Percentiles rank a stretch among this genome's conserved stretches.
Evolutionary conservation across 768 basidiomycete species (phyloP).

Genomic region (Lentinula sp.): DNA sequence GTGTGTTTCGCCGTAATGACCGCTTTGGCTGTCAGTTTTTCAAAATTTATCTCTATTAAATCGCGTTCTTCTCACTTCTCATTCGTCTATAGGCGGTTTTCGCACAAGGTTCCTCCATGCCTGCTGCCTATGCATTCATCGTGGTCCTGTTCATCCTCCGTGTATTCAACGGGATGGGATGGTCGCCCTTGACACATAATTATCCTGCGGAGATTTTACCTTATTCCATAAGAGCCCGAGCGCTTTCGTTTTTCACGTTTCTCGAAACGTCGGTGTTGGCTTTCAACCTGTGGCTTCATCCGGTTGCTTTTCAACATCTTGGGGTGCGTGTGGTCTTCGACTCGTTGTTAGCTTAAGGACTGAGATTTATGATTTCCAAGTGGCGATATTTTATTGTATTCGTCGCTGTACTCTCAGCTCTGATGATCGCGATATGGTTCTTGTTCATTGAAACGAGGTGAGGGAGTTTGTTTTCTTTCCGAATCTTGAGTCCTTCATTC

Average conservation of each 20-base stretch:
- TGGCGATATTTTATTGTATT: constrained; percentile 1
- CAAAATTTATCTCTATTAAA: background rate
- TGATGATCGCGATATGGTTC: background rate
- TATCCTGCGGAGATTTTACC: constrained; percentile 1
- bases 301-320: background rate
- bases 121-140: background rate
- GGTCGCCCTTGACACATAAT: constrained; percentile 1
- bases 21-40: background rate
- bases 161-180: constrained; percentile 1
- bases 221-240: background rate
- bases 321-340: background rate
- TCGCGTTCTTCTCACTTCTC: background rate
- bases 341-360: background rate
- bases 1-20: constrained; percentile 1
- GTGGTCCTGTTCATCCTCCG: constrained; percentile 1
- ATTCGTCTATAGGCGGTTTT: background rate
- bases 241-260: constrained; percentile 1
- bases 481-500: no score
- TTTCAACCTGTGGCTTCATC: constrained; percentile 1
- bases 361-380: background rate
- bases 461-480: background rate
- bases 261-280: constrained; percentile 1
- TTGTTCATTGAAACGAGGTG: constrained; percentile 1
- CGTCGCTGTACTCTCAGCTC: background rate
- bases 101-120: background rate